Evolutionary conservation across 1,284 basidiomycete genomes (phyloP).

Genomic region (Ceratobasidium papillatum): DNA sequence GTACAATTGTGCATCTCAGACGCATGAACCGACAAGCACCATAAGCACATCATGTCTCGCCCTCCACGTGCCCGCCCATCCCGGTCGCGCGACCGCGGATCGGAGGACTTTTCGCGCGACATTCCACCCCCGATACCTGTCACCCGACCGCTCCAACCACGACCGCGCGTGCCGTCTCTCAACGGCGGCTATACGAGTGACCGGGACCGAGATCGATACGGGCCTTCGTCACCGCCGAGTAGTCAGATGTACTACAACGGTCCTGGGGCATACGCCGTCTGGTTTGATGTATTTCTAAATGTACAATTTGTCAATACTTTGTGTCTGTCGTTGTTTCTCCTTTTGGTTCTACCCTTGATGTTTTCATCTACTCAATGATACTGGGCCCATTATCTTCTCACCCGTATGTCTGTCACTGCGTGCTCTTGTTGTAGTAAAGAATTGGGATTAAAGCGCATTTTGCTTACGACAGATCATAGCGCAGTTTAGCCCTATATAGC

Average conservation of each 20-base stretch:
- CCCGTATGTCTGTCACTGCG: too few species aligned
- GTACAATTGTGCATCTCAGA: neutral
- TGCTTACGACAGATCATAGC: too few species aligned
- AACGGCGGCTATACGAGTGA: conserved; percentile 28
- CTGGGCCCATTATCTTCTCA: too few species aligned
- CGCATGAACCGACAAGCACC: neutral
- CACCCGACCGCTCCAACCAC: conserved; percentile 33
- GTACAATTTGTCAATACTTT: too few species aligned
- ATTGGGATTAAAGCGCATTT: too few species aligned
- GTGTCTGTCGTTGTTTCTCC: too few species aligned
- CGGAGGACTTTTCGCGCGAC: conserved; percentile 36
- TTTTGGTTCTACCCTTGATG: too few species aligned
- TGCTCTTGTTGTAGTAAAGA: too few species aligned
- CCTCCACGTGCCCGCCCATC: conserved; percentile 23
- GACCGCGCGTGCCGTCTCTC: conserved; percentile 38
- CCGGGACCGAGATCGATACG: conserved; percentile 13
- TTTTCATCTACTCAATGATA: too few species aligned
- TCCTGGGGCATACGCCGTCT: neutral
- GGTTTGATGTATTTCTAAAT: too few species aligned
- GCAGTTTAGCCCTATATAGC: too few species aligned
- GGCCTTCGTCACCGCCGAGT: conserved; percentile 20
- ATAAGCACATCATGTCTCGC: conserved; percentile 20
- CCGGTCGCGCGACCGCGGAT: conserved; percentile 38
- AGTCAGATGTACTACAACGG: conserved; percentile 34
- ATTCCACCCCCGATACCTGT: conserved; percentile 16